A percentile compares a stretch with the other conserved stretches of the same genome.
Conservation (phyloP, 1,284 basidiomycete genomes). For the Boletus putidus region DNA sequence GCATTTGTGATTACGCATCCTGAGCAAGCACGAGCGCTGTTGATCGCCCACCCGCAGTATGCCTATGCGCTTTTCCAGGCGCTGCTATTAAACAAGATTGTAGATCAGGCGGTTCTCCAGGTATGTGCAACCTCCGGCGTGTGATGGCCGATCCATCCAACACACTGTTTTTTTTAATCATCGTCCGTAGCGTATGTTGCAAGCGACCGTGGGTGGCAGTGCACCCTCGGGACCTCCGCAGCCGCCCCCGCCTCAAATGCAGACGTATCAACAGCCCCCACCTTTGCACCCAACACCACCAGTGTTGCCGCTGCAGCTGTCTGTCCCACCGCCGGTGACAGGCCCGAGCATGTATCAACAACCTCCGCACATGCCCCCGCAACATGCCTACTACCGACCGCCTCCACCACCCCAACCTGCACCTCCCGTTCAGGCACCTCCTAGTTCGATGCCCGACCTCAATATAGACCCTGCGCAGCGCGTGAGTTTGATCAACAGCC, state of each 20-base stretch:
- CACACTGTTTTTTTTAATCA: constrained; percentile 18
- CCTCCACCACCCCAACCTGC: constrained; percentile 38
- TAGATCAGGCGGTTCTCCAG: constrained; percentile 82
- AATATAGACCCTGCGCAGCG: constrained; percentile 40
- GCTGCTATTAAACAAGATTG: constrained; percentile 91
- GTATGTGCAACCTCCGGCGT: constrained; percentile 41
- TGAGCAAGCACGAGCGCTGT: constrained; percentile 82
- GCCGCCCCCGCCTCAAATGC: constrained; percentile 38
- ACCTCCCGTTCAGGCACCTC: constrained; percentile 33
- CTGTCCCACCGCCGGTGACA: constrained; percentile 36
- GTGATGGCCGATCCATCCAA: constrained; percentile 16
- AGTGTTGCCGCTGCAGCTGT: constrained; percentile 36
- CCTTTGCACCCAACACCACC: constrained; percentile 41
- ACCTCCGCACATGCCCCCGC: constrained; percentile 45
- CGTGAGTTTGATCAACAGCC: constrained; percentile 23
- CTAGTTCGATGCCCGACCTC: constrained; percentile 33
- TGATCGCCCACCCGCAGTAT: constrained; percentile 87
- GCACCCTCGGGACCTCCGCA: constrained; percentile 32
- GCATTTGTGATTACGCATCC: constrained; percentile 89
- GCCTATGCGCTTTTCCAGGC: constrained; percentile 97
- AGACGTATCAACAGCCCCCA: constrained; percentile 40
- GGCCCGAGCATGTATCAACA: constrained; percentile 38
- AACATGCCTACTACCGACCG: constrained; percentile 50
- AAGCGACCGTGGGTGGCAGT: constrained; percentile 31
- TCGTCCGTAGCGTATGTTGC: constrained; percentile 37